Evolutionary conservation across 106 monocot species (phyloP), one percentile per base, ranked within the genome.

Genomic region (Phalaenopsis aphrodite): DNA sequence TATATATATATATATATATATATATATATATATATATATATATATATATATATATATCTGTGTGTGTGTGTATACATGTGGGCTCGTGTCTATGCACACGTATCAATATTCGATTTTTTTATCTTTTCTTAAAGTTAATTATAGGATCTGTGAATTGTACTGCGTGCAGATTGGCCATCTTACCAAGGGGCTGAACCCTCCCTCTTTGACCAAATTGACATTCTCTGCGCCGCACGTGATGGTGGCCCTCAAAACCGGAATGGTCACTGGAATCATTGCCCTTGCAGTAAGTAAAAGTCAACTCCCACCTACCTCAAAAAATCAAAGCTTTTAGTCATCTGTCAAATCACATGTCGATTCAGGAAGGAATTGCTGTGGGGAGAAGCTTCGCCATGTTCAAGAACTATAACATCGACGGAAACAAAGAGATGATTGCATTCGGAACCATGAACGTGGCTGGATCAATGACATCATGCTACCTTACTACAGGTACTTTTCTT

Each of bases 381-480:
- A 78, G 90, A 45, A 87, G 82, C 78, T 90, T 90, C 41, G 78
- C 90, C 52, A 87, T 87, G 87, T 87, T 90, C 85, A 90, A 90
- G 78, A 84, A 87, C 83, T 90, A 90, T 81, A 78, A 90, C 79
- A 87, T 90, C 17, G 90, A 90, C 30, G 90, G 90, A 0, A 90
- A 90, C 84, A 90, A 90, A 39, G 90, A 87, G 85, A 87, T 91
- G 90, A 84, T 91, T n/a, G 90, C 90, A 1, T 86, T 91, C 58
- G 90, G 90, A n/a, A 72, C 79, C 84, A 91, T 91, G 90, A 91
- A 91, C 86, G 82, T 91, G 19, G 86, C 78, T 14, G 90, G 90
- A n/a, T 90, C 90, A 0, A 5, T 90, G 71, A 90, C 90, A 3
- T 87, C 90, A 7, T 90, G 87, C 81, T 90, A 87, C 72, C 75